A percentile compares a stretch with the other conserved stretches of the same genome.
These are phyloP conservation scores for Leishmania turanica DNA, from an alignment of 208 protist genomes.

Conservation along the genomic window DNA sequence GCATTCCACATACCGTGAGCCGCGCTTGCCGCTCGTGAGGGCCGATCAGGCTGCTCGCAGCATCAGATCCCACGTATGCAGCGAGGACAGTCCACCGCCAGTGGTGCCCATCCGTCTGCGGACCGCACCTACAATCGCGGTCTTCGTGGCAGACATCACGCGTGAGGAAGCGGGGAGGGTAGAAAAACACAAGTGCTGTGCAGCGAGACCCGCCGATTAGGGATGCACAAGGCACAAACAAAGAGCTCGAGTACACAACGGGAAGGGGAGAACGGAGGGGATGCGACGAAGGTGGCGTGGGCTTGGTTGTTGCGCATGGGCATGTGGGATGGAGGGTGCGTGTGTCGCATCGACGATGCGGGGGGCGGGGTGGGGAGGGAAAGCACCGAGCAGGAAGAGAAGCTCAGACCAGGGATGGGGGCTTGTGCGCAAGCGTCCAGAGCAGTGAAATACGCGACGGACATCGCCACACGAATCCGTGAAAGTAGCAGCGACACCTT, in stretches of 20 bases:
- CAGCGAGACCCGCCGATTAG: not conserved
- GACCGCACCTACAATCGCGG: slow-evolving; percentile 53
- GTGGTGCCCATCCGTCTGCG: slow-evolving; percentile 56
- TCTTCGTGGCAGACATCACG: slow-evolving; percentile 16
- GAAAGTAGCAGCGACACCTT: not conserved
- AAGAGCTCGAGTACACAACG: not conserved
- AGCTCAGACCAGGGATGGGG: not conserved
- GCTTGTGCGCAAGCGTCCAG: not conserved
- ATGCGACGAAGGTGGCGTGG: not conserved
- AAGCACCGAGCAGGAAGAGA: not conserved
- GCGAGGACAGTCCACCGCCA: slow-evolving; percentile 42
- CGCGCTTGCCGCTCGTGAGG: slow-evolving; percentile 43
- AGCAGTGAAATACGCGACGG: not conserved
- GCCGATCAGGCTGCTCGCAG: slow-evolving; percentile 37
- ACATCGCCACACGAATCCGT: too few relatives aligned
- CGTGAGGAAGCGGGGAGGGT: not conserved
- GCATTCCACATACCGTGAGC: slow-evolving; percentile 58
- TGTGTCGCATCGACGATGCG: not conserved
- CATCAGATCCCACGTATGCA: slow-evolving; percentile 37
- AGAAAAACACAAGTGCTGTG: not conserved
- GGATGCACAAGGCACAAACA: not conserved
- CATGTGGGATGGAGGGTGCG: not conserved
- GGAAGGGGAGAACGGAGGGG: not conserved
- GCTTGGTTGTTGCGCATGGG: not conserved
- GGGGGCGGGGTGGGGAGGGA: too few relatives aligned